phyloP scores from a whole-genome alignment of 2,329 filamentous ascomycete species.

The Trichoderma gracile region DNA sequence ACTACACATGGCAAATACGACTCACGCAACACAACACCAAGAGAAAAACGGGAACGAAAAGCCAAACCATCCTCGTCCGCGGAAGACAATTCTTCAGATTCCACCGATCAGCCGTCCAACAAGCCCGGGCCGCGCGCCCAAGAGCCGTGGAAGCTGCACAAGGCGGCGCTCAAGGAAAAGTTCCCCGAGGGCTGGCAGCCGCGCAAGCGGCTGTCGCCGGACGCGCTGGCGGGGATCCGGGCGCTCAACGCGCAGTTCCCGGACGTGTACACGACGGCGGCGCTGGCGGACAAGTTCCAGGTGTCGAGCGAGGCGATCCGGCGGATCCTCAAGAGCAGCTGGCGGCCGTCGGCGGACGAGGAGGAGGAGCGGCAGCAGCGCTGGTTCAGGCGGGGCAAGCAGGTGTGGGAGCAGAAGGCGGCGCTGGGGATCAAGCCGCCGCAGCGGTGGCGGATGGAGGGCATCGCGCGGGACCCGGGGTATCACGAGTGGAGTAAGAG shows the following conservation, averaged over 20 bases:
- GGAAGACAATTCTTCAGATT: neutral
- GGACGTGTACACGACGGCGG: slow-evolving; percentile 70
- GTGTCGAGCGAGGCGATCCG: slow-evolving; percentile 86
- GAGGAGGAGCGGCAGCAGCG: slow-evolving; percentile 58
- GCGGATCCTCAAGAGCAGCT: slow-evolving; percentile 80
- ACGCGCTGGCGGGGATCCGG: slow-evolving; percentile 87
- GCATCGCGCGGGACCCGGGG: slow-evolving; percentile 48
- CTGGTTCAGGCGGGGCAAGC: slow-evolving; percentile 62
- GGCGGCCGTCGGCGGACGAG: slow-evolving; percentile 62
- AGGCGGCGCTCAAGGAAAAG: slow-evolving; percentile 71
- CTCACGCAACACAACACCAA: neutral
- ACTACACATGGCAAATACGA: neutral
- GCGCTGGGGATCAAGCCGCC: slow-evolving; percentile 64
- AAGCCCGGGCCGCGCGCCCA: neutral
- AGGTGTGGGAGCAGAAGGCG: slow-evolving; percentile 60
- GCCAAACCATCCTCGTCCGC: neutral
- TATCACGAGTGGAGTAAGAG: slow-evolving; percentile 43
- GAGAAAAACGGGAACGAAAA: neutral
- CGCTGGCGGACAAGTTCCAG: slow-evolving; percentile 76
- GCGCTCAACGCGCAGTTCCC: slow-evolving; percentile 78
- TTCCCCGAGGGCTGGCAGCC: slow-evolving; percentile 82
- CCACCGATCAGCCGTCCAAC: neutral
- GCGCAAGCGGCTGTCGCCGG: slow-evolving; percentile 83
- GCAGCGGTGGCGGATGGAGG: slow-evolving; percentile 58
- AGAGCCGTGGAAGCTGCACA: slow-evolving; percentile 70